Evolutionary conservation across 2,329 filamentous ascomycete genomes (phyloP).

Genomic region (Venturia nashicola): DNA sequence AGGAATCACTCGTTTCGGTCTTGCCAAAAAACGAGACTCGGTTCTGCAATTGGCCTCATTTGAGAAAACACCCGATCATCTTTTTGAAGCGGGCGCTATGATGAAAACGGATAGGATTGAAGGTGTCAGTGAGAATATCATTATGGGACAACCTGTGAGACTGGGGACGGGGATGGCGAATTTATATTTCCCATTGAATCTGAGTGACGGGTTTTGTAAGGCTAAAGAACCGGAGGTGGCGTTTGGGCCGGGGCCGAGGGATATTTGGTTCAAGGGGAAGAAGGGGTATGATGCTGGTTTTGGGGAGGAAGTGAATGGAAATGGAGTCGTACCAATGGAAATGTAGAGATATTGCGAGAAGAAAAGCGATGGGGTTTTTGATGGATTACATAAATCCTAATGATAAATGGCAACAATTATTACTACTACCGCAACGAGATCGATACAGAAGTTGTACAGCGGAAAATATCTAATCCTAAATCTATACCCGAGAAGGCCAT

Average conservation of each 20-base stretch:
- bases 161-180: constrained; percentile 89
- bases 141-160: constrained; percentile 91
- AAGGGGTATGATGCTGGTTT: not conserved
- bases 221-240: not conserved
- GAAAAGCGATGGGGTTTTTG: too few species aligned
- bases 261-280: not conserved
- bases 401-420: too few species aligned
- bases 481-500: too few species aligned
- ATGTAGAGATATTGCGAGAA: not conserved
- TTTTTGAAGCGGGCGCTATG: constrained; percentile 85
- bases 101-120: constrained; percentile 90
- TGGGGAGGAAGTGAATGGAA: not conserved
- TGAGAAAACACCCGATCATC: constrained; percentile 94
- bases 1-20: constrained; percentile 89
- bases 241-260: not conserved
- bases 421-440: too few species aligned
- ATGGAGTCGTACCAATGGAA: not conserved
- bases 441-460: too few species aligned
- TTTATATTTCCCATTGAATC: constrained; percentile 65
- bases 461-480: too few species aligned
- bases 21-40: constrained; percentile 91
- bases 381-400: too few species aligned
- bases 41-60: constrained; percentile 92
- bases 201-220: constrained; percentile 43
- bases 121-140: constrained; percentile 92